A percentile compares a stretch with the other conserved stretches of the same genome.
phyloP scores from a whole-genome alignment of 352 stramenopile genomes.

The Peronospora belbahrii region DNA sequence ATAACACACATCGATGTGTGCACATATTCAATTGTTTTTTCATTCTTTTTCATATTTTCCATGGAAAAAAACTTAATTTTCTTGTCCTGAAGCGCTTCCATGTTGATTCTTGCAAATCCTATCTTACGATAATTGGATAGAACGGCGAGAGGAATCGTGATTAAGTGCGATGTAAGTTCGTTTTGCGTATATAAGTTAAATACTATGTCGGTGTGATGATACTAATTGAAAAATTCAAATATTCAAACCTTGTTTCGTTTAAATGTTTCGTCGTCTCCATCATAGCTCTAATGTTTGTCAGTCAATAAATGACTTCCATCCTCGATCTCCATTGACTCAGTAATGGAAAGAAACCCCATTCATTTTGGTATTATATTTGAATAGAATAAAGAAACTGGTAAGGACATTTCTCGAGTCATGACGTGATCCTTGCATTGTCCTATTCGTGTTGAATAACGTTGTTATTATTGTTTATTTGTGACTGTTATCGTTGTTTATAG shows the following conservation, averaged over 20 bases:
- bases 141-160: no score
- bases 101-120: no score
- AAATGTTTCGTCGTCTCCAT: background rate
- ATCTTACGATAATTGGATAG: no score
- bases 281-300: no score
- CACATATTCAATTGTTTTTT: conserved; percentile 66
- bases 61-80: conserved; percentile 84
- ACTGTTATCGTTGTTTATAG: conserved; percentile 14
- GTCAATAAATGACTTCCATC: no score
- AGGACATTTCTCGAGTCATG: no score
- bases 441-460: conserved; percentile 1
- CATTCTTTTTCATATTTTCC: conserved; percentile 82
- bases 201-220: no score
- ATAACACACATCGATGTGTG: conserved; percentile 83
- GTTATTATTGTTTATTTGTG: background rate
- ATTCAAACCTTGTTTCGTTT: background rate
- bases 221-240: no score
- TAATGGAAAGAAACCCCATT: background rate
- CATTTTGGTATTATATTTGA: background rate
- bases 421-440: background rate
- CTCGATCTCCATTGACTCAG: background rate
- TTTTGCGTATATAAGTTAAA: no score
- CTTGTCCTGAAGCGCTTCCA: conserved; percentile 64
- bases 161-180: conserved; percentile 2
- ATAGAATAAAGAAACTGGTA: no score